Base-by-base conservation (phyloP, 2,329 filamentous ascomycete genomes). In the Sporothrix luriei region DNA sequence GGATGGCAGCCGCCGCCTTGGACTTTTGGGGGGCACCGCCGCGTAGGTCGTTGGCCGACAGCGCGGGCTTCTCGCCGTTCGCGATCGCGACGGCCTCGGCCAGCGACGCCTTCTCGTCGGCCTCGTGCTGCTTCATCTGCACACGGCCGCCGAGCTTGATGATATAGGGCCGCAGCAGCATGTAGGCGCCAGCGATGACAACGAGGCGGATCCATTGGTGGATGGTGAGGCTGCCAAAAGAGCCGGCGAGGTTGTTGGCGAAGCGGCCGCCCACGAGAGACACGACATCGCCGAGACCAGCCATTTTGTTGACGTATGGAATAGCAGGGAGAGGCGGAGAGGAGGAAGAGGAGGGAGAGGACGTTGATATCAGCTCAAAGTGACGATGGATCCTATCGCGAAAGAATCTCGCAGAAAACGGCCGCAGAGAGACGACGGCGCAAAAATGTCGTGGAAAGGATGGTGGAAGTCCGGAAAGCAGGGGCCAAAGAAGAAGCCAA, bases 111-210 rank as follows among this genome's bases (percentile, higher is more conserved):
- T 87, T 82, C 73, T 83, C 82, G 72, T 86, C 84, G 75, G 88
- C 83, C 75, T 89, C 88, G 76, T 91, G 83, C 76, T 89, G 83
- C 75, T 84, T 84, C 77, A 88, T 86, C 76, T 91, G 88, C 72
- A 84, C 79, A 75, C 86, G 87, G 71, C 84, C 87, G 74, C 88
- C 88, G 49, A 88, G 79, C 76, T 90, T 90, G 75, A 94, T 84
- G 66, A 94, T 78, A 77, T 92, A 93, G 0, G 91, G 91, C 0
- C 92, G 88, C 29, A 93, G 75, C 67, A 95, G 84, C 73, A 89
- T 77, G 81, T 94, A 96, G 69, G 87, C 89, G 75, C 92, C 87
- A 24, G 93, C 85, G 72, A 93, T 85, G 73, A 88, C 84, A 74
- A 92, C 79, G 70, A 95, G 84, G 62, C 92, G 90, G 75, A 95